Conservation (phyloP, 306 rosid species). For the Bauhinia variegata region DNA sequence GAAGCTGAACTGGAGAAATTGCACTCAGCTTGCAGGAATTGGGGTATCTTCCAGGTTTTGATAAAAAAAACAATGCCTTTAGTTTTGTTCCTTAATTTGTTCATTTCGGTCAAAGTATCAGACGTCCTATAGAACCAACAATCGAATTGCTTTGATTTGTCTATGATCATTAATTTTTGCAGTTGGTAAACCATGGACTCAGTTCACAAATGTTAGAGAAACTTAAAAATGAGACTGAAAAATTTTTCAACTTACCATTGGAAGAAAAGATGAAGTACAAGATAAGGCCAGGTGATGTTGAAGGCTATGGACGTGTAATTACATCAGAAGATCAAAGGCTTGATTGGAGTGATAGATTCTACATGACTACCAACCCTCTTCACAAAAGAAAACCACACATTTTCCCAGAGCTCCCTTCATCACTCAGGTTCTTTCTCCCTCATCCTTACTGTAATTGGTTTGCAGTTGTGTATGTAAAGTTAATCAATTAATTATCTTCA, state of each 20-base stretch:
- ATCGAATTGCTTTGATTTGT: too few species aligned
- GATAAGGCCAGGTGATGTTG: constrained; percentile 54
- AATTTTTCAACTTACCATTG: constrained; percentile 55
- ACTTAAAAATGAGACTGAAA: constrained; percentile 53
- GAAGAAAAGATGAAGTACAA: constrained; percentile 57
- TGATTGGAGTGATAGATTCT: constrained; percentile 73
- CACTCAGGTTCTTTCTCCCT: constrained; percentile 43
- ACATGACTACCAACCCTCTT: constrained; percentile 51
- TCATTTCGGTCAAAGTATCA: neutral
- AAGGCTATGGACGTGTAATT: constrained; percentile 64
- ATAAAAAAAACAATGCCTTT: too few species aligned
- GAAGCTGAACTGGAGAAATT: constrained; percentile 50
- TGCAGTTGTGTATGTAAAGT: too few species aligned
- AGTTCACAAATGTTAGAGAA: constrained; percentile 35
- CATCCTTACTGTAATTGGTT: too few species aligned
- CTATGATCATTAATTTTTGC: neutral
- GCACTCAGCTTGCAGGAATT: constrained; percentile 56
- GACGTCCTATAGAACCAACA: too few species aligned
- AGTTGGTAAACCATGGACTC: constrained; percentile 78
- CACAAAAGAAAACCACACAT: constrained; percentile 53
- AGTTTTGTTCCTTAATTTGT: neutral
- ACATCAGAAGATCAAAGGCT: constrained; percentile 46
- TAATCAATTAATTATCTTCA: too few species aligned
- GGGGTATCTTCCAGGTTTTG: constrained; percentile 82
- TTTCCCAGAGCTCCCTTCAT: constrained; percentile 54